Conservation (phyloP, 768 basidiomycete genomes). For the Galerina marginata region DNA sequence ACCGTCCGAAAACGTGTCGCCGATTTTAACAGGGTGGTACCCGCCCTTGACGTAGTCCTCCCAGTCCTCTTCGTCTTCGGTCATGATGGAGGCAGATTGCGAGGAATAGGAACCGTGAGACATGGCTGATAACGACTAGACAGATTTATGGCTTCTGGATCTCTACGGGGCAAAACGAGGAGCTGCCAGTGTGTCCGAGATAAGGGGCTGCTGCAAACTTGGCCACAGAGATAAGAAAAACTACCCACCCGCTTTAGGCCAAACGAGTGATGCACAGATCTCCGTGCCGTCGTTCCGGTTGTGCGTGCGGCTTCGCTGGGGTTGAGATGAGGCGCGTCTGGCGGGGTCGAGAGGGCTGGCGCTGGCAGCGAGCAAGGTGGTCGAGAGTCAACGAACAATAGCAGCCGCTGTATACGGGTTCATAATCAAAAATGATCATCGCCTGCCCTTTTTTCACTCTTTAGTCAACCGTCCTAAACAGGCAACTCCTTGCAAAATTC, state of each 20-base stretch:
- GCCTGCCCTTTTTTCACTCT: slow-evolving; percentile 4
- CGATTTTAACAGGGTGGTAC: slow-evolving; percentile 94
- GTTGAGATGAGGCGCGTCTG: too few species aligned
- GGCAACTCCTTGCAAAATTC: background rate
- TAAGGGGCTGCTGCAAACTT: slow-evolving; percentile 5
- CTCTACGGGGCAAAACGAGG: background rate
- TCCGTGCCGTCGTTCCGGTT: background rate
- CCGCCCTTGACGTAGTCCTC: slow-evolving; percentile 85
- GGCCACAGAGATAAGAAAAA: slow-evolving; percentile 7
- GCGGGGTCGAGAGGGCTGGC: too few species aligned
- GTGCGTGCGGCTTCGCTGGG: background rate
- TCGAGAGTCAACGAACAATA: too few species aligned
- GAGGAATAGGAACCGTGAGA: slow-evolving; percentile 80
- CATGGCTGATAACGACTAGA: slow-evolving; percentile 40
- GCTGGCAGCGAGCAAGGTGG: too few species aligned
- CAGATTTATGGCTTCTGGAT: background rate
- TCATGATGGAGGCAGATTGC: slow-evolving; percentile 78
- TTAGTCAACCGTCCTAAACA: background rate
- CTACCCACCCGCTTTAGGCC: slow-evolving; percentile 2
- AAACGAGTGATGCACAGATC: background rate
- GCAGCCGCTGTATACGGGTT: background rate
- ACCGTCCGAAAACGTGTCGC: slow-evolving; percentile 86
- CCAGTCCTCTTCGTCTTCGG: slow-evolving; percentile 92
- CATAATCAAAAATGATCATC: background rate
- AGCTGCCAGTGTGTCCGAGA: background rate